Evolutionary conservation across 371 early-diverging fungal species (phyloP), one percentile per base, ranked within the genome.

Genomic region (Saksenaea vasiformis): DNA sequence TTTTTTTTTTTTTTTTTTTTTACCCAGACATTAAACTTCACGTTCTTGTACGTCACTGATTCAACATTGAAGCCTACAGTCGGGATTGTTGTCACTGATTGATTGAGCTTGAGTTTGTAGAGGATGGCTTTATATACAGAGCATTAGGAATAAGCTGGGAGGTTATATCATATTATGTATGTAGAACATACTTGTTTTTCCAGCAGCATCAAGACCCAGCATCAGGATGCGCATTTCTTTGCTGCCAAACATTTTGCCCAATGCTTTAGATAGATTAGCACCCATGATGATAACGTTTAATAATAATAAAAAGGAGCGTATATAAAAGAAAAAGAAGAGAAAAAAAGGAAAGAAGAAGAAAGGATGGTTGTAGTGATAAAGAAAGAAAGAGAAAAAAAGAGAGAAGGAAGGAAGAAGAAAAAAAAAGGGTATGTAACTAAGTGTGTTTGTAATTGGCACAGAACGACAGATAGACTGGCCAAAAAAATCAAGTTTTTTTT

Each of bases 171-270:
- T 53, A 37, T 41, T 41, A 15, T 38, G 26, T 62, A 38, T 62
- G 22, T 13, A 65, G 56, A 78, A 73, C 79, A 76, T 89, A 86
- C 91, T 94, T 66, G 95, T 97, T 84, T 97, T 97, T 61, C 97
- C 97, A 47, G 96, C 93, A 60, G 93, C 94, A 81, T 97, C 96
- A 51, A 94, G 80, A 55, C 97, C 97, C 35, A 95, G 83, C 88
- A 96, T 93, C 14, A 96, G 80, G 61, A 97, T 90, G 72, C 93
- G 91, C 87, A 94, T 88, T 74, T 95, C 93, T 72, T 90, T 93
- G 70, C 87, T 92, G 63, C 92, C 91, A 80, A 91, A 88, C 68
- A 93, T 75, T 68, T 84, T 86, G 41, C 83, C 68, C 24, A 89
- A 60, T 54, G 77, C 76, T 69, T 83, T 89, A 56, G 87, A 87